Evolutionary conservation across 805 yeast genomes (phyloP), one percentile per base, ranked within the genome.

Genomic region (Ogataea pini): DNA sequence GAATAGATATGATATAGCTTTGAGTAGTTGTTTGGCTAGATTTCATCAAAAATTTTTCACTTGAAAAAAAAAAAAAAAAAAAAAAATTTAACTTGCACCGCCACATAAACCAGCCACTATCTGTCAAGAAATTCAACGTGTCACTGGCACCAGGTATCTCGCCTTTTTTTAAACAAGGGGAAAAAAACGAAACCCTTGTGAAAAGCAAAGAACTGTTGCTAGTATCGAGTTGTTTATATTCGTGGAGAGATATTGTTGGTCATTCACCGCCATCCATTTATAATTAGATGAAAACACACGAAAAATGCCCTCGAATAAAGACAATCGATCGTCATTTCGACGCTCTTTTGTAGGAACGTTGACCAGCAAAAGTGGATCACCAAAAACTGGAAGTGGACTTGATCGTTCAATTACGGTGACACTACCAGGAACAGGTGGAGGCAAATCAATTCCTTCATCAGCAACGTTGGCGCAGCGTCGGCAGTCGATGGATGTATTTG

Each of bases 41-140:
- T 18, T 34, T 13, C 20, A 34, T 34, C 39, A 34, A 34, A 42
- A 33, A 42, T 34, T 42, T 32, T 42, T 34, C 38, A 42, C 39
- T 33, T 33, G 39, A 41, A 41, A 43, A 45, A 39, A 42, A 38
- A 38, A 38, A 39, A 39, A 27, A 24, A 27, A 22, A 28, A 13
- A 32, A 18, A 38, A 37, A 32, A 39, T 40, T 38, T 48, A 40
- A 38, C 36, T 12, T 20, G 37, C 43, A 40, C 43, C 34, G 34
- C 34, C 33, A 28, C 44, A 13, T 24, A 39, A 34, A 44, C 38
- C 24, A 41, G 38, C 51, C 44, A 44, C 36, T 14, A 14, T 4
- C 20, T 25, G 36, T 20, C 37, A 34, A 3, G 4, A 17, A 13
- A 17, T 10, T 7, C 19, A 22, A 8, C 19, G 36, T 32, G 36